phyloP scores from a whole-genome alignment of 2,329 filamentous ascomycete species.

The Incumbomyces lentus region DNA sequence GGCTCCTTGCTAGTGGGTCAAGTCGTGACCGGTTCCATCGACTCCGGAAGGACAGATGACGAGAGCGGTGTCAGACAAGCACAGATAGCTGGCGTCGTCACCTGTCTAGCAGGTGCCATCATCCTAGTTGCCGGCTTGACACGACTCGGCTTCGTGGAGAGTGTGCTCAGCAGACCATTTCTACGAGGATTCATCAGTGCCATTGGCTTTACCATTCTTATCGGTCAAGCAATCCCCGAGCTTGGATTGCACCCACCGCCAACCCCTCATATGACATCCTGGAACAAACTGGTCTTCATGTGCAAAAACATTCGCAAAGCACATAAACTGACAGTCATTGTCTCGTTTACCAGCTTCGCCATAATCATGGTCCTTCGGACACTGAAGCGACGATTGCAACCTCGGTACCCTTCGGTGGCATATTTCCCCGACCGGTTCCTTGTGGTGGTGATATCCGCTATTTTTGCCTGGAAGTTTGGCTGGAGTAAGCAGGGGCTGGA shows the following conservation, averaged over 20 bases:
- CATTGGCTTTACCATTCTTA: slow-evolving; percentile 89
- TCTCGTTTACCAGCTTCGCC: slow-evolving; percentile 69
- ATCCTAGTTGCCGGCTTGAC: slow-evolving; percentile 80
- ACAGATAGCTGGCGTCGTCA: slow-evolving; percentile 75
- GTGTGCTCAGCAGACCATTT: slow-evolving; percentile 85
- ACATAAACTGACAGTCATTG: slow-evolving; percentile 64
- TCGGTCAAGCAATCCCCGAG: slow-evolving; percentile 88
- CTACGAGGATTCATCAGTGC: slow-evolving; percentile 92
- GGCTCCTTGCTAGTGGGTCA: slow-evolving; percentile 83
- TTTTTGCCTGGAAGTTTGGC: slow-evolving; percentile 63
- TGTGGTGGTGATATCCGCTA: slow-evolving; percentile 73
- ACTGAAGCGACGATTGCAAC: slow-evolving; percentile 69
- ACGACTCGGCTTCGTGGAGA: slow-evolving; percentile 84
- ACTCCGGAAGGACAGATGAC: slow-evolving; percentile 52
- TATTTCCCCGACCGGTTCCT: slow-evolving; percentile 88
- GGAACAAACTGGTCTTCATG: slow-evolving; percentile 78
- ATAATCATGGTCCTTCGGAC: slow-evolving; percentile 86
- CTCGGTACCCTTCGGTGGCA: slow-evolving; percentile 66
- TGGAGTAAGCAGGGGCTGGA: slow-evolving; percentile 76
- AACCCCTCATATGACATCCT: slow-evolving; percentile 73
- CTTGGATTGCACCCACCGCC: slow-evolving; percentile 57
- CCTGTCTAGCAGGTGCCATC: slow-evolving; percentile 75
- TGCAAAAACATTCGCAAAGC: slow-evolving; percentile 53
- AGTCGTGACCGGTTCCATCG: slow-evolving; percentile 69
- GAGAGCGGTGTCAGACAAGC: slow-evolving; percentile 64